Evolutionary conservation across 2,329 filamentous ascomycete species (phyloP).

Genomic region (Emergomyces pasteurianus): DNA sequence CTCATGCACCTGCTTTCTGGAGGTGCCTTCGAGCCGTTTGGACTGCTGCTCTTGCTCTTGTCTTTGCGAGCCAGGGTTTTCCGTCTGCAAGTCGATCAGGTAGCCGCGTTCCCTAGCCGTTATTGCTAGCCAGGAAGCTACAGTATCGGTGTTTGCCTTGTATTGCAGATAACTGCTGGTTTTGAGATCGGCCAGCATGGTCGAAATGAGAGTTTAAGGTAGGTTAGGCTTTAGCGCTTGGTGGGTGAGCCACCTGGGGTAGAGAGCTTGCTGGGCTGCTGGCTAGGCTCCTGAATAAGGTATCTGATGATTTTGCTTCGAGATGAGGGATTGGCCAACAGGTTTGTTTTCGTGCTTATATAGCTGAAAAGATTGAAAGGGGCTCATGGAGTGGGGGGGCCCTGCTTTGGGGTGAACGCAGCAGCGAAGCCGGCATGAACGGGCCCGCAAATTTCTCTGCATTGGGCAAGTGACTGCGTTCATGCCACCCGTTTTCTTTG

Average conservation of each 20-base stretch:
- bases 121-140: slow-evolving; percentile 19
- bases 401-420: not conserved
- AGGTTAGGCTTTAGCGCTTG: not conserved
- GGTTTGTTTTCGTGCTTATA: not conserved
- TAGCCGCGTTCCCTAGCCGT: slow-evolving; percentile 18
- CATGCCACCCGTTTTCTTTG: not conserved
- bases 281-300: not conserved
- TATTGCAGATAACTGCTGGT: not conserved
- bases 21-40: slow-evolving; percentile 3
- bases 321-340: not conserved
- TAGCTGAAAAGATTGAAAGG: not conserved
- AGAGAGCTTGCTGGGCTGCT: not conserved
- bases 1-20: slow-evolving; percentile 4
- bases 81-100: slow-evolving; percentile 6
- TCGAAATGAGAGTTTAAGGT: not conserved
- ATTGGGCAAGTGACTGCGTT: not conserved
- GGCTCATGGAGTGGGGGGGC: not conserved
- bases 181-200: slow-evolving; percentile 3
- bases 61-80: slow-evolving; percentile 3
- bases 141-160: slow-evolving; percentile 2
- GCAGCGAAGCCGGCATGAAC: not conserved
- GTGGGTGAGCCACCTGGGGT: not conserved
- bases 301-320: not conserved
- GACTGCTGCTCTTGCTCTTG: not conserved
- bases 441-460: not conserved